A percentile compares a stretch with the other conserved stretches of the same genome.
phyloP scores from a whole-genome alignment of 2,329 filamentous ascomycete genomes.

The Colletotrichum neosansevieriae region DNA sequence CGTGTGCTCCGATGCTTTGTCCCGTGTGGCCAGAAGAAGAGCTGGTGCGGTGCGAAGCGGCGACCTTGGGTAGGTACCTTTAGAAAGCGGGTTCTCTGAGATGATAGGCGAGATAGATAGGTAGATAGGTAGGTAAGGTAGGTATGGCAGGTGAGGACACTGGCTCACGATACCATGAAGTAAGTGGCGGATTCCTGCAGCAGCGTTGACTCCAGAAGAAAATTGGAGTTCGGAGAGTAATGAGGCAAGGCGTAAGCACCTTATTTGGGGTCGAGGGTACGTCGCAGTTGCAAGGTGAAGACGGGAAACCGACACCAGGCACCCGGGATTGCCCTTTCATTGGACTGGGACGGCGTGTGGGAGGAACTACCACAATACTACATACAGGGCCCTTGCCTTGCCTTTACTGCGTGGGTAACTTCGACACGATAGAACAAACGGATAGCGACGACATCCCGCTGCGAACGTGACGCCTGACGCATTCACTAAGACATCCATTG shows the following conservation, averaged over 20 bases:
- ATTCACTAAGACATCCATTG: slow-evolving; percentile 1
- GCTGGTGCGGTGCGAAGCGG: neutral
- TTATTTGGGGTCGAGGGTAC: slow-evolving; percentile 8
- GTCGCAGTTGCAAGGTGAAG: slow-evolving; percentile 17
- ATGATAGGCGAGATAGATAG: too few relatives aligned
- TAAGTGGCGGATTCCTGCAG: neutral
- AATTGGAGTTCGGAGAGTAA: slow-evolving; percentile 20
- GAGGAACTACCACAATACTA: too few relatives aligned
- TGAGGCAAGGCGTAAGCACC: neutral
- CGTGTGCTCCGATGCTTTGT: slow-evolving; percentile 25
- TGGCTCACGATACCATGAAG: neutral
- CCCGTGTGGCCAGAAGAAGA: neutral
- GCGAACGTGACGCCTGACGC: slow-evolving; percentile 7
- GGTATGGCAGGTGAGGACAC: too few relatives aligned
- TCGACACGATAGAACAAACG: too few relatives aligned
- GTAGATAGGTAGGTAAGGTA: too few relatives aligned
- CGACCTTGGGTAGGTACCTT: neutral
- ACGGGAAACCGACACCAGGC: slow-evolving; percentile 15
- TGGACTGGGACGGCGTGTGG: slow-evolving; percentile 8
- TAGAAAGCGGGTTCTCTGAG: neutral
- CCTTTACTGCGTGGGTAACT: neutral
- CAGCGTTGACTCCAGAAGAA: neutral
- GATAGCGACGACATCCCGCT: too few relatives aligned
- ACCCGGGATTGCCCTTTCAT: slow-evolving; percentile 13
- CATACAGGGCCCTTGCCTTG: slow-evolving; percentile 10